phyloP scores from a whole-genome alignment of 2,329 filamentous ascomycete species.

The Pseudomassariella vexata region DNA sequence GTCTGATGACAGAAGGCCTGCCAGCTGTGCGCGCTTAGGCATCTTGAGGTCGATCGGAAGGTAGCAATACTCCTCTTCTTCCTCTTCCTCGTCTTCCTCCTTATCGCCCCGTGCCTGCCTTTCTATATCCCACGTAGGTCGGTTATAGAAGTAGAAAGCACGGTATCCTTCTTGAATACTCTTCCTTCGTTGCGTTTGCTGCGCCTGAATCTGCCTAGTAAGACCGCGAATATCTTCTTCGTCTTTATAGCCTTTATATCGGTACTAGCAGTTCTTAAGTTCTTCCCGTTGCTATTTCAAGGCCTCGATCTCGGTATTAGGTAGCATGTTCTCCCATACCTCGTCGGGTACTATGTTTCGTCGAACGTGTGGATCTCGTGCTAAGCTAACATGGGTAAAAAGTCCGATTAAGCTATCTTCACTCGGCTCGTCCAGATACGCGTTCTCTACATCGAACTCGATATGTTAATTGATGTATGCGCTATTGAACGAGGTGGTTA shows the following conservation, averaged over 20 bases:
- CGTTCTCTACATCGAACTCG: constrained; percentile 23
- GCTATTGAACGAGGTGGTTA: constrained; percentile 19
- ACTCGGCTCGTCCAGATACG: constrained; percentile 17
- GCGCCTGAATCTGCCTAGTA: constrained; percentile 15
- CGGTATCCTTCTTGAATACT: constrained; percentile 16
- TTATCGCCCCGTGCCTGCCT: constrained; percentile 12
- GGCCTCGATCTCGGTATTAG: constrained; percentile 19
- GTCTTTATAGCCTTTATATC: constrained; percentile 13
- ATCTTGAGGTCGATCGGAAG: constrained; percentile 10
- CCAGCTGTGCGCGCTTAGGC: constrained; percentile 11
- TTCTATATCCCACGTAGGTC: constrained; percentile 22
- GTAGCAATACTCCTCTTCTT: constrained; percentile 12
- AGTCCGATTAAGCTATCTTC: constrained; percentile 14
- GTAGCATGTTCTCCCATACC: constrained; percentile 17
- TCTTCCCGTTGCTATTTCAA: constrained; percentile 13
- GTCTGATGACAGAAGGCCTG: constrained; percentile 10
- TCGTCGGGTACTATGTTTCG: constrained; percentile 23
- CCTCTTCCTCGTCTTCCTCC: no score
- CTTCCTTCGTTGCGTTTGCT: constrained; percentile 12
- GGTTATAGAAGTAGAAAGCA: constrained; percentile 22
- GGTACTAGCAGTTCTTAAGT: constrained; percentile 20
- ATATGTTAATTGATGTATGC: constrained; percentile 22
- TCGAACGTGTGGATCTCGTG: constrained; percentile 17
- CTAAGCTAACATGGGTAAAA: constrained; percentile 20
- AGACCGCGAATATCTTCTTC: constrained; percentile 18